A percentile compares a stretch with the other conserved stretches of the same genome.
These are phyloP conservation scores for Populus trichocarpa DNA, from an alignment of 441 rosid genomes.

Conservation along the genomic window DNA sequence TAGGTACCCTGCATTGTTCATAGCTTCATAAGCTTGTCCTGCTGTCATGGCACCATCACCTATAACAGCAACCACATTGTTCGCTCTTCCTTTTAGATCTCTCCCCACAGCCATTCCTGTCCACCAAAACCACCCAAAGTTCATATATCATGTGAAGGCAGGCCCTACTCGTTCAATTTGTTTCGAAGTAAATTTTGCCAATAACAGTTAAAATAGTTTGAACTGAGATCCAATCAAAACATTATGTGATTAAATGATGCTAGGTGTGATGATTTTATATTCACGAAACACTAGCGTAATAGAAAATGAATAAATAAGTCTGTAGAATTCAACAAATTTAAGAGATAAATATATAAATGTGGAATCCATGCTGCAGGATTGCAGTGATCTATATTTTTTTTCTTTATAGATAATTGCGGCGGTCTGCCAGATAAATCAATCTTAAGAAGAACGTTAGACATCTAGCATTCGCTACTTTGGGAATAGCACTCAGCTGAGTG, in stretches of 20 bases:
- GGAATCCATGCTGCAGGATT: neutral
- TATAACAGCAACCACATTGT: constrained; percentile 75
- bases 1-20: constrained; percentile 92
- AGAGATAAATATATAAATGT: neutral
- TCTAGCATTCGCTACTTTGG: neutral
- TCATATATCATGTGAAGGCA: neutral
- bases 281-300: neutral
- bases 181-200: neutral
- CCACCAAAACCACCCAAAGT: constrained; percentile 7
- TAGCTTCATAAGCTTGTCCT: constrained; percentile 95
- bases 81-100: constrained; percentile 71
- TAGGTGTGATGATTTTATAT: no score
- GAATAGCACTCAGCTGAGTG: neutral
- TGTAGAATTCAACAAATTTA: neutral
- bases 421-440: neutral
- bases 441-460: neutral
- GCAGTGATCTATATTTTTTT: no score
- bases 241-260: no score
- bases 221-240: neutral
- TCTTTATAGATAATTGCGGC: no score
- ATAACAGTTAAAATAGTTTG: neutral
- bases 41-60: constrained; percentile 99
- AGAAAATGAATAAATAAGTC: neutral
- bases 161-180: neutral
- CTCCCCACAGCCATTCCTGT: constrained; percentile 96